Evolutionary conservation across 257 asterid species (phyloP).

Genomic region (Lycium ferocissimum): DNA sequence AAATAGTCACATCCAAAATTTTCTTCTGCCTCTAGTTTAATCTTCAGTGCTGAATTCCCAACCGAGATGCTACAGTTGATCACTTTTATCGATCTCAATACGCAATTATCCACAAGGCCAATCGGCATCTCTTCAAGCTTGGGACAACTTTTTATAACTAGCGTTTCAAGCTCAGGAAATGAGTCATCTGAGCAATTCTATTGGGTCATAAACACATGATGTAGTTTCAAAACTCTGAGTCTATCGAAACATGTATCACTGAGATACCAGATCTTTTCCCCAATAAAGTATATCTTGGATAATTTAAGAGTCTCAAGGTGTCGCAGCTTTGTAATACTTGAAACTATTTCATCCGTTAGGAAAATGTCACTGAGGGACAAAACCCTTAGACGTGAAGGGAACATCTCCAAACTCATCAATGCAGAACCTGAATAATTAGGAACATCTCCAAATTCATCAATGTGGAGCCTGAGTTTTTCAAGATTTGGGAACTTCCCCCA

Average conservation of each 20-base stretch:
- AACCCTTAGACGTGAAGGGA: background rate
- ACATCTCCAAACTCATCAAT: background rate
- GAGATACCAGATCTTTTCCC: background rate
- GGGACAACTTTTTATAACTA: background rate
- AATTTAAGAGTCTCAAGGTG: background rate
- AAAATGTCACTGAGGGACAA: background rate
- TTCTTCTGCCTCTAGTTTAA: background rate
- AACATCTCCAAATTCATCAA: background rate
- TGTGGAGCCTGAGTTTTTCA: background rate
- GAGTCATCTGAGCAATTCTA: background rate
- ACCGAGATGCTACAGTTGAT: background rate
- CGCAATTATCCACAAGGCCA: fast-evolving
- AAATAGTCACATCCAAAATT: background rate
- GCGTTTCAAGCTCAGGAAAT: fast-evolving
- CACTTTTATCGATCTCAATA: background rate
- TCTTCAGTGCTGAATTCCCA: background rate
- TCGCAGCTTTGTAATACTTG: background rate
- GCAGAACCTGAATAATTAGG: background rate
- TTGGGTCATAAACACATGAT: background rate
- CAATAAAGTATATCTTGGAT: background rate
- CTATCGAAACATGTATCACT: fast-evolving
- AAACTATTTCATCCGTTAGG: background rate
- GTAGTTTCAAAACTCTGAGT: background rate
- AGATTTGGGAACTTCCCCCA: background rate
- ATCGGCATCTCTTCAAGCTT: background rate